Conservation (phyloP, 805 yeast species). For the Teunomyces kruisii region DNA sequence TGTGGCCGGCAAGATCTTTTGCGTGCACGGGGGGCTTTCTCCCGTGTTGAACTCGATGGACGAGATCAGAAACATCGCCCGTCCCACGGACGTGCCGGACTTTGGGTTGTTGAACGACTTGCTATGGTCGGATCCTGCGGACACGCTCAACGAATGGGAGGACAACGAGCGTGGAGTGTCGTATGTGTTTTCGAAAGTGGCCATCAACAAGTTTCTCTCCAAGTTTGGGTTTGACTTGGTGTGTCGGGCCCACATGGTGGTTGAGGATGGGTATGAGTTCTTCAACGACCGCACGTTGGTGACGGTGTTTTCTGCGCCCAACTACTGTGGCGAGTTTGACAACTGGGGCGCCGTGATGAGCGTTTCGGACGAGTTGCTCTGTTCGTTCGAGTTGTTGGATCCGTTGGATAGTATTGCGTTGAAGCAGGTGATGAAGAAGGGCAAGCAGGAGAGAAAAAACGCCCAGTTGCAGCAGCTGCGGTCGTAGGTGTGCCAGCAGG, state of each 20-base stretch:
- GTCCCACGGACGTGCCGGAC: slow-evolving; percentile 88
- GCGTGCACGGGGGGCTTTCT: slow-evolving; percentile 83
- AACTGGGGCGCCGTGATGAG: slow-evolving; percentile 99
- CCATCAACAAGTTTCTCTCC: slow-evolving; percentile 72
- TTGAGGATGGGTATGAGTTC: slow-evolving; percentile 77
- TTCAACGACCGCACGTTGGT: slow-evolving; percentile 71
- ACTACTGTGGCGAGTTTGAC: slow-evolving; percentile 81
- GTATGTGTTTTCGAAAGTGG: slow-evolving; percentile 75
- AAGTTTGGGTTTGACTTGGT: slow-evolving; percentile 79
- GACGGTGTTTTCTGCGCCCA: slow-evolving; percentile 74
- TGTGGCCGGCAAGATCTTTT: slow-evolving; percentile 92
- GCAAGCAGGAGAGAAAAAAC: slow-evolving; percentile 79
- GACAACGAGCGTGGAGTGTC: slow-evolving; percentile 85
- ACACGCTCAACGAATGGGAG: slow-evolving; percentile 81
- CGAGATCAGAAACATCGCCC: slow-evolving; percentile 69
- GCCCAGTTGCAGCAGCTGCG: slow-evolving; percentile 35
- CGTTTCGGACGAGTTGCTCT: slow-evolving; percentile 86
- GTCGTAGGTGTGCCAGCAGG: neutral
- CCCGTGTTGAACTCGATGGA: slow-evolving; percentile 74
- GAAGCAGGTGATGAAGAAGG: slow-evolving; percentile 91
- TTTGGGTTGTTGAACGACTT: slow-evolving; percentile 75
- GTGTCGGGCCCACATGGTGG: slow-evolving; percentile 87
- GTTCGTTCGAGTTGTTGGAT: slow-evolving; percentile 90
- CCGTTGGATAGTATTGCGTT: slow-evolving; percentile 92
- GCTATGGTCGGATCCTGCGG: slow-evolving; percentile 85